Evolutionary conservation across 345 rosid species (phyloP).

Genomic region (Lepidium africanum): DNA sequence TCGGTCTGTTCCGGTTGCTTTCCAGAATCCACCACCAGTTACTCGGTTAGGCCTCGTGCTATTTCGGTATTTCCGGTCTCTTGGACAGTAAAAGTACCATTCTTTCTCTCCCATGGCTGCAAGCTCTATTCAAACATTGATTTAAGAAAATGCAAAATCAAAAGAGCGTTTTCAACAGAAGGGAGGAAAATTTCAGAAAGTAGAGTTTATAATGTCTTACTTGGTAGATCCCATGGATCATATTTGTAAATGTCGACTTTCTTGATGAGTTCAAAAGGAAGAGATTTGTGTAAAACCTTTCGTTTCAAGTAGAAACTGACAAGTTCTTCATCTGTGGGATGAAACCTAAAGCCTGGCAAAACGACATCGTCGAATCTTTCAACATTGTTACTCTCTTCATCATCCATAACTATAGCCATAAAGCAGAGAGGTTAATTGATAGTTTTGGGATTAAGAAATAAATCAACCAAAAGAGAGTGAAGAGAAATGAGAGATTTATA

Average conservation of each 20-base stretch:
- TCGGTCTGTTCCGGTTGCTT: constrained; percentile 91
- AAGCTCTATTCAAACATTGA: constrained; percentile 36
- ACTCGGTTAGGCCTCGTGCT: constrained; percentile 90
- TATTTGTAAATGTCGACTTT: constrained; percentile 90
- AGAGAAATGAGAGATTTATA: constrained; percentile 12
- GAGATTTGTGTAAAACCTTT: constrained; percentile 54
- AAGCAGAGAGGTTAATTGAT: background rate
- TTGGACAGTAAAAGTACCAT: constrained; percentile 88
- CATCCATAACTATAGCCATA: constrained; percentile 16
- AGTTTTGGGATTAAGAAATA: background rate
- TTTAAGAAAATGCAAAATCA: constrained; percentile 6
- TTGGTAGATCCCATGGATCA: constrained; percentile 98
- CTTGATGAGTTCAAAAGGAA: constrained; percentile 74
- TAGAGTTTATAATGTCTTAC: constrained; percentile 40
- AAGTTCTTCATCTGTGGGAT: constrained; percentile 97
- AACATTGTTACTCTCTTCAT: constrained; percentile 39
- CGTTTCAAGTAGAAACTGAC: constrained; percentile 71
- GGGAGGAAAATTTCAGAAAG: background rate
- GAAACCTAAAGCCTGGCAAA: constrained; percentile 88
- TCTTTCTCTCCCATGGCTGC: constrained; percentile 82
- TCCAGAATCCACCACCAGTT: constrained; percentile 96
- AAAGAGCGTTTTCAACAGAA: background rate
- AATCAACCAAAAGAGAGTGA: background rate
- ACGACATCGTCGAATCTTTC: constrained; percentile 64
- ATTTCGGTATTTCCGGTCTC: constrained; percentile 88